These are phyloP conservation scores for Aspergillus oerlinghausenensis DNA, from an alignment of 2,329 filamentous ascomycete genomes.

Conservation along the genomic window DNA sequence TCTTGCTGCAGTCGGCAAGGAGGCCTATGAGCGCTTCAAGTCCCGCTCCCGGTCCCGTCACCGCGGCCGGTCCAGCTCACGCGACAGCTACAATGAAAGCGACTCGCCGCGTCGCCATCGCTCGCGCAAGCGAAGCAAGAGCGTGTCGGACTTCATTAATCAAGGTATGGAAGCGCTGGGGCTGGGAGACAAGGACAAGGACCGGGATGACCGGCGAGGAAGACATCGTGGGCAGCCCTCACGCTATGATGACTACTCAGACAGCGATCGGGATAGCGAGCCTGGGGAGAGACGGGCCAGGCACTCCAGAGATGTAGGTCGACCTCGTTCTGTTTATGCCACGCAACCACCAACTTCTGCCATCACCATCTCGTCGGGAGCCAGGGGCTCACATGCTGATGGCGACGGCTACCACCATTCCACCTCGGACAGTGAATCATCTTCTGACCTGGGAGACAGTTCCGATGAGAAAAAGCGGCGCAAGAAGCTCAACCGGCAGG, in stretches of 20 bases:
- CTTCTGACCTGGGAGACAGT: slow-evolving; percentile 51
- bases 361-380: slow-evolving; percentile 19
- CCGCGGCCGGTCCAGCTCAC: slow-evolving; percentile 43
- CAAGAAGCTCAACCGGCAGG: slow-evolving; percentile 63
- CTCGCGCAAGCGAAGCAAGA: slow-evolving; percentile 41
- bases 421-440: slow-evolving; percentile 34
- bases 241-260: slow-evolving; percentile 34
- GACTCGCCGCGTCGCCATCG: slow-evolving; percentile 47
- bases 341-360: slow-evolving; percentile 20
- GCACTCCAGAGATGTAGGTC: slow-evolving; percentile 44
- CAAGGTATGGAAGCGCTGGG: slow-evolving; percentile 44
- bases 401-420: slow-evolving; percentile 7
- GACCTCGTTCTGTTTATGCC: slow-evolving; percentile 24
- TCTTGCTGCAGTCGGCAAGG: slow-evolving; percentile 46
- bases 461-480: slow-evolving; percentile 59
- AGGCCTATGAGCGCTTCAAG: slow-evolving; percentile 42
- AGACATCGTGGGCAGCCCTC: slow-evolving; percentile 25
- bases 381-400: slow-evolving; percentile 13
- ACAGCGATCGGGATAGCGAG: slow-evolving; percentile 36
- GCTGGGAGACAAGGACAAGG: slow-evolving; percentile 29
- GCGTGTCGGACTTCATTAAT: slow-evolving; percentile 42
- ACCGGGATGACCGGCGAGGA: slow-evolving; percentile 31
- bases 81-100: slow-evolving; percentile 48
- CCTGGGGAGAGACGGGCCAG: slow-evolving; percentile 27
- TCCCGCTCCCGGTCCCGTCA: slow-evolving; percentile 35